Base-by-base conservation (phyloP, 2,329 filamentous ascomycete species). In the Alternaria angustiovoidea region DNA sequence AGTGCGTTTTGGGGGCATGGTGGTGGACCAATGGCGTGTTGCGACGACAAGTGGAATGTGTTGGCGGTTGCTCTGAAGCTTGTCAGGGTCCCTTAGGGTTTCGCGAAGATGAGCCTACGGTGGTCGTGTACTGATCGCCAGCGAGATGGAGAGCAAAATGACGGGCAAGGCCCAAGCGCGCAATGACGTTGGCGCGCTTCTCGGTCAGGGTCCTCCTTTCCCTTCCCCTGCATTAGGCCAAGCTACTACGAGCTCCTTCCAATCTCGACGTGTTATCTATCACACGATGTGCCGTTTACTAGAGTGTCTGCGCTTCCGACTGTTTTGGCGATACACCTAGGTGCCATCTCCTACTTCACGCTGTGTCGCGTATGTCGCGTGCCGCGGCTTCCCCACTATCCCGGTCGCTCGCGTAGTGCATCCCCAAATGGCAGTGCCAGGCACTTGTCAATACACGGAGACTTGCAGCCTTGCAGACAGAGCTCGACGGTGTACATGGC, bases 1-100 rank as follows among this genome's bases (percentile, higher is more conserved):
- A 14, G 52, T 59, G 26, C 73, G 73, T 71, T 68, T 79, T 57
- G 79, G 79, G 57, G 79, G 79, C 79, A 81, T 81, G 44, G 56
- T 42, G 22, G 20, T 7, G 34, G 28, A n/a, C 34, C 57, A 60
- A 57, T 60, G 41, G 53, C 32, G 47, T 39, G 14, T 26, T 20
- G 20, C 34, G 39, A 57, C 9, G 7, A 30, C 32, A 46, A 42
- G 56, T 32, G 38, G 11, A 48, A 26, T 41, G 30, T n/a, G 36
- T 22, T 38, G 54, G 43, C 36, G 52, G 28, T 54, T 52, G 20
- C 34, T 47, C 49, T 36, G 42, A 28, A 34, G 57, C 51, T 20
- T 38, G 38, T 41, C 51, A 22, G 47, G 32, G 20, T 32, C 51
- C 43, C 47, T 30, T 44, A 18, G 48, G 20, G 51, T 20, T 54